Base-by-base conservation (phyloP, 768 basidiomycete genomes). In the Chalciporus sphaerocephalus region DNA sequence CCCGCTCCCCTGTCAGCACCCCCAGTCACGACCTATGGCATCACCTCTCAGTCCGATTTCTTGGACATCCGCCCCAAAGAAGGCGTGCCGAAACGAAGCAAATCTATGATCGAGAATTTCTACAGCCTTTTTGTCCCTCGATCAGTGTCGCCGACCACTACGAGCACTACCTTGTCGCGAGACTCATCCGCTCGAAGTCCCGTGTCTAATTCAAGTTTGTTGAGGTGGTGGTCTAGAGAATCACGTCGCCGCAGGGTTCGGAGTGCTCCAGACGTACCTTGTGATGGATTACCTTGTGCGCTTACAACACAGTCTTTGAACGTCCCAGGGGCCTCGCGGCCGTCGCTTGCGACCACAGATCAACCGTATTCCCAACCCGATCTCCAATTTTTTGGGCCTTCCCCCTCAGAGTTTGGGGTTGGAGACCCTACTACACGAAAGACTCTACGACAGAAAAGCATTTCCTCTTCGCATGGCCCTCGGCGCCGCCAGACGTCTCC, bases 31-130 rank as follows among this genome's bases (percentile, higher is more conserved):
- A 36, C 48, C 32, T 47, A 53, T 11, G 23, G 40, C 51, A 54
- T 44, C 40, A 52, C 50, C 27, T 57, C 42, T 28, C 69, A 36
- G 46, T 58, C 56, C 42, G 70, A 64, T 47, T 61, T 55, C 39
- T 57, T 51, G 62, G 47, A 45, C 33, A 50, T 47, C 21, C 53
- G 39, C 38, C 58, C 40, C 34, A 55, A 53, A n/a, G 53, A 52
- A 37, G 64, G 44, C 39, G 54, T 51, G 20, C 74, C 73, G 10
- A 74, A 73, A 50, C 69, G 74, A 33, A 65, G 72, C 40, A 69
- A 74, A 21, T 81, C 79, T 12, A 72, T 87, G 63, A 76, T 81
- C 38, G 79, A 75, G 51, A 83, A 80, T 53, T 78, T 86, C 45
- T 76, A 73, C 53, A 78, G 71, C 16, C 69, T 87, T 42, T 84